Percentiles rank a stretch among this genome's conserved stretches.
Evolutionary conservation across 2,329 filamentous ascomycete genomes (phyloP).

Genomic region (Neobulgaria alba): DNA sequence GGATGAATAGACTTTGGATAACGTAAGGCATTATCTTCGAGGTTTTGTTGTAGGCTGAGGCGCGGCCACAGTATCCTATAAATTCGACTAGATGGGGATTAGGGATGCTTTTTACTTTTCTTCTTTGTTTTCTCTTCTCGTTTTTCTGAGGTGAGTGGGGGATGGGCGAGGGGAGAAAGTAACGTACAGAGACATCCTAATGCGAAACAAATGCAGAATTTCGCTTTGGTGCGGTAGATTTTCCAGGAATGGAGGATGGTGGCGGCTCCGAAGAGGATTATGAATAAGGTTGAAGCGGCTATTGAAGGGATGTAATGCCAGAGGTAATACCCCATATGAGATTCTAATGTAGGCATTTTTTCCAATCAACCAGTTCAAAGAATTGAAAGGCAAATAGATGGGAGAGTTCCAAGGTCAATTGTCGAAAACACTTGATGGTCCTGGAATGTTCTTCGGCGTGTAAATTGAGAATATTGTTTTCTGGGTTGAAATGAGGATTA

Average conservation of each 20-base stretch:
- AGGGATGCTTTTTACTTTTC: conserved; percentile 3
- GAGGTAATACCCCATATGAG: conserved; percentile 29
- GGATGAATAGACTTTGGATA: conserved; percentile 29
- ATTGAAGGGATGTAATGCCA: conserved; percentile 40
- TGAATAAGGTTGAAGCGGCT: conserved; percentile 34
- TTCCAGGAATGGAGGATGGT: conserved; percentile 26
- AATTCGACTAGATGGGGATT: conserved; percentile 27
- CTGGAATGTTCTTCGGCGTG: no score
- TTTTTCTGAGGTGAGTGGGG: no score
- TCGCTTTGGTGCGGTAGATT: conserved; percentile 20
- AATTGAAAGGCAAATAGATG: no score
- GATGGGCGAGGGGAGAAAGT: background rate
- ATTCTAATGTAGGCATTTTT: conserved; percentile 28
- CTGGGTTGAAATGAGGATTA: no score
- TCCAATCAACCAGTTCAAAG: no score
- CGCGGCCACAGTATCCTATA: conserved; percentile 29
- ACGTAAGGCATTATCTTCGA: conserved; percentile 26
- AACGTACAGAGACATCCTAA: conserved; percentile 32
- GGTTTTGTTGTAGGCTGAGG: conserved; percentile 15
- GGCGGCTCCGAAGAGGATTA: conserved; percentile 26
- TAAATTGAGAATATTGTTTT: no score
- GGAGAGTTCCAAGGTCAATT: no score
- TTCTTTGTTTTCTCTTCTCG: background rate
- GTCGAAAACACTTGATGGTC: no score
- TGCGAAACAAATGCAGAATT: conserved; percentile 30